These are phyloP conservation scores for Sporisorium graminicola DNA, from an alignment of 1,284 basidiomycete species.

Conservation along the genomic window DNA sequence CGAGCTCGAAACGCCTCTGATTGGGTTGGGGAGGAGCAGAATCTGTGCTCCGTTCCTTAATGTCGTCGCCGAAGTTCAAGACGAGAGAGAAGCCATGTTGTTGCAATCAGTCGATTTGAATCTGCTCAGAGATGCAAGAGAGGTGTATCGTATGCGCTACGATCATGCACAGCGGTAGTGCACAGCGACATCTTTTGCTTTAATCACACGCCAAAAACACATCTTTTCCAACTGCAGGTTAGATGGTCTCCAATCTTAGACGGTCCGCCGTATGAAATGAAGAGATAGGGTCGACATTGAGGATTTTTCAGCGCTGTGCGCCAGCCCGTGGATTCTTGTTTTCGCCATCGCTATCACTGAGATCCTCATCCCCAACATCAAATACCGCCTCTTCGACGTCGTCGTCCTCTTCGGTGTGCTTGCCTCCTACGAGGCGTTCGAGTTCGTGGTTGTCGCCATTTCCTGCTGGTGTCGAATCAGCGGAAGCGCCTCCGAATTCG, in stretches of 20 bases:
- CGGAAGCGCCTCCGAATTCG: conserved; percentile 16
- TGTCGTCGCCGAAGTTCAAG: conserved; percentile 43
- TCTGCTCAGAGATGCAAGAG: conserved; percentile 49
- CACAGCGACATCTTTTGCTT: not conserved
- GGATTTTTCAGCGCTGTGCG: conserved; percentile 12
- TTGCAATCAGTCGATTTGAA: conserved; percentile 55
- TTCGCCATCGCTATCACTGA: conserved; percentile 31
- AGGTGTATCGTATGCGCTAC: conserved; percentile 55
- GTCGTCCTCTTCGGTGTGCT: conserved; percentile 45
- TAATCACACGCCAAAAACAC: not conserved
- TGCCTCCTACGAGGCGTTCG: conserved; percentile 44
- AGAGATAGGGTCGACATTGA: not conserved
- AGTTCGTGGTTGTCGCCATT: conserved; percentile 46
- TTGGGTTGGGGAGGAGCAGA: conserved; percentile 60
- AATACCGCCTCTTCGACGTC: conserved; percentile 67
- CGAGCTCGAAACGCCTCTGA: conserved; percentile 31
- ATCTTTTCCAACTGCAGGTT: not conserved
- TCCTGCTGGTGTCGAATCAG: conserved; percentile 53
- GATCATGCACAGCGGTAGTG: conserved; percentile 41
- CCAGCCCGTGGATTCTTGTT: conserved; percentile 8
- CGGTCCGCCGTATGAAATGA: not conserved
- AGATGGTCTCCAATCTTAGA: no score
- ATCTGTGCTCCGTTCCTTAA: conserved; percentile 63
- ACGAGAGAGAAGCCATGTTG: conserved; percentile 54
- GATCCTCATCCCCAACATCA: conserved; percentile 72